Conservation (phyloP, 768 basidiomycete genomes). For the Gymnopilus junonius region DNA sequence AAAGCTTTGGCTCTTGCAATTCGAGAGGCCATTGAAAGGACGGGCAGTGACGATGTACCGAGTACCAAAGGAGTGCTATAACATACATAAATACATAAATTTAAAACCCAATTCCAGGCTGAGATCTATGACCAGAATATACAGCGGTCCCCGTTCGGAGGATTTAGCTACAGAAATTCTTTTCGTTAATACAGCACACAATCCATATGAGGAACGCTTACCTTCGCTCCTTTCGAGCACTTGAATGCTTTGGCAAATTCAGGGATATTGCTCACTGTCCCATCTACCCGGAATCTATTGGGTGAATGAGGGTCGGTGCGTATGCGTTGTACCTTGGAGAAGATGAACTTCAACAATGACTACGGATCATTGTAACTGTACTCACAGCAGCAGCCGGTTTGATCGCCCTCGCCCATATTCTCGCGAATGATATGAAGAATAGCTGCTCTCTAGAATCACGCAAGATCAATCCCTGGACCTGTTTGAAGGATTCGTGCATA, state of each 20-base stretch:
- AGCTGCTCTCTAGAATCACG: constrained; percentile 75
- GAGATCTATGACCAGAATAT: constrained; percentile 69
- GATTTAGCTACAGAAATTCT: constrained; percentile 63
- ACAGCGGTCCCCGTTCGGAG: constrained; percentile 79
- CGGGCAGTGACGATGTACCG: constrained; percentile 89
- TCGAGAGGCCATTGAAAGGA: constrained; percentile 89
- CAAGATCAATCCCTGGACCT: neutral
- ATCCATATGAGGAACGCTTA: constrained; percentile 34
- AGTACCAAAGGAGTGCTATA: constrained; percentile 95
- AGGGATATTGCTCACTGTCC: constrained; percentile 85
- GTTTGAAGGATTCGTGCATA: constrained; percentile 26
- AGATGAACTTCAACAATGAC: neutral
- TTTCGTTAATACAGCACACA: neutral
- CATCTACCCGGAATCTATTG: constrained; percentile 76
- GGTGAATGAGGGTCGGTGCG: constrained; percentile 92
- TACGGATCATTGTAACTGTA: constrained; percentile 4
- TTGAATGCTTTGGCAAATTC: constrained; percentile 90
- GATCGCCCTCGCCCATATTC: constrained; percentile 86
- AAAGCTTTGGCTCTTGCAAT: constrained; percentile 97
- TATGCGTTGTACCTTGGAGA: constrained; percentile 67
- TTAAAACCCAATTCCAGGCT: constrained; percentile 12
- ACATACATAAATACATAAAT: constrained; percentile 16
- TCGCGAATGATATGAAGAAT: constrained; percentile 91
- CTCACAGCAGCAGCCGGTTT: constrained; percentile 77
- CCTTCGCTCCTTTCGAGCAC: constrained; percentile 78